Percentiles rank a stretch among this genome's conserved stretches.
Evolutionary conservation across 2,329 filamentous ascomycete species (phyloP).

Genomic region (Aspergillus intermedius): DNA sequence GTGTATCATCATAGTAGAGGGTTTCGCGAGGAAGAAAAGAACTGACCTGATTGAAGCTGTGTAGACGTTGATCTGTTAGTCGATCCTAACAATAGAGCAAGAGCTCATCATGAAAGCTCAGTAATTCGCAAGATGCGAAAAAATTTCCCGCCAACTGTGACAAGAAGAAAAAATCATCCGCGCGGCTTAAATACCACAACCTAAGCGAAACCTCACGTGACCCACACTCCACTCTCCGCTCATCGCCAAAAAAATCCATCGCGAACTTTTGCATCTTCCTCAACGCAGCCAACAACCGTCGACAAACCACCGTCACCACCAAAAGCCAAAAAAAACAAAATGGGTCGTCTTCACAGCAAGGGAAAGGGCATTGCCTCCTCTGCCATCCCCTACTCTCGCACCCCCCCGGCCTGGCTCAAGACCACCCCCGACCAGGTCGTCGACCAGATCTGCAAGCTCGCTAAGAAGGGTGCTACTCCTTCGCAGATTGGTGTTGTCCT

Average conservation of each 20-base stretch:
- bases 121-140: not conserved
- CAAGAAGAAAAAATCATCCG: conserved; percentile 7
- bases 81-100: not conserved
- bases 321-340: conserved; percentile 13
- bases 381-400: conserved; percentile 94
- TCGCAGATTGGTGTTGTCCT: conserved; percentile 99
- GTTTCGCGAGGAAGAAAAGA: not conserved
- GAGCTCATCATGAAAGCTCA: not conserved
- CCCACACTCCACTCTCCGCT: conserved; percentile 20
- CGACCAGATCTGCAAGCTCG: conserved; percentile 98
- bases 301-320: conserved; percentile 24
- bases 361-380: conserved; percentile 98
- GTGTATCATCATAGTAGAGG: conserved; percentile 63
- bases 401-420: conserved; percentile 92
- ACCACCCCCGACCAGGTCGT: conserved; percentile 97
- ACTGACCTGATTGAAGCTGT: not conserved
- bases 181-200: conserved; percentile 10
- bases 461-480: conserved; percentile 96
- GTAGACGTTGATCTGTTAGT: not conserved
- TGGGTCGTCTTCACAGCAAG: conserved; percentile 91
- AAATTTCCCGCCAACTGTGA: conserved; percentile 2
- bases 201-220: conserved; percentile 21
- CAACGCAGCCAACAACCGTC: conserved; percentile 13
- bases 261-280: conserved; percentile 4
- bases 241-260: conserved; percentile 7